Percentiles rank a stretch among this genome's conserved stretches.
Conservation (phyloP, 345 rosid genomes). For the Syzygium aqueum region DNA sequence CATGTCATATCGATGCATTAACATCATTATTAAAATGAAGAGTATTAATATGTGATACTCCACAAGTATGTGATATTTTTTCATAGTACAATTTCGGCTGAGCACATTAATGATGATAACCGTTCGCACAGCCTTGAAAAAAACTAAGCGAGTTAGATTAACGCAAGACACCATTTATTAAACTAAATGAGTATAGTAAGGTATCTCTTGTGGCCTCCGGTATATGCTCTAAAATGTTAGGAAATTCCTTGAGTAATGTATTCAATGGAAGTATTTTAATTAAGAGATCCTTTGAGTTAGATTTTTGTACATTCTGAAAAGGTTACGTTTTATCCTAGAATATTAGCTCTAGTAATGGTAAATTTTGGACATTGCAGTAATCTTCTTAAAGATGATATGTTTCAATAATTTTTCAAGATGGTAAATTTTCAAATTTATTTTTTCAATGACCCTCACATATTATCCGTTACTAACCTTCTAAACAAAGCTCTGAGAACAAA, state of each 20-base stretch:
- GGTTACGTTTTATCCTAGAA: neutral
- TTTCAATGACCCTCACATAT: too few relatives aligned
- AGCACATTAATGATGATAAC: neutral
- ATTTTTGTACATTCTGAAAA: neutral
- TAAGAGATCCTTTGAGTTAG: neutral
- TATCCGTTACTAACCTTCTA: too few relatives aligned
- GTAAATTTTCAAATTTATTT: too few relatives aligned
- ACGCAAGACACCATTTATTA: neutral
- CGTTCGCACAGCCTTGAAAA: neutral
- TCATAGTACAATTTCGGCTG: neutral
- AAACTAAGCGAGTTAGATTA: neutral
- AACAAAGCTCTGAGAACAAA: too few relatives aligned
- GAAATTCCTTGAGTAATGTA: neutral
- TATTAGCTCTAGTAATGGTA: neutral
- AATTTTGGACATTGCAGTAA: too few relatives aligned
- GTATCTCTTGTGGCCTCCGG: neutral
- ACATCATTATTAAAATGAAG: neutral
- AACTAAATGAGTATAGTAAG: neutral
- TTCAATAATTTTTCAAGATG: too few relatives aligned
- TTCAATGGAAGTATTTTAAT: neutral
- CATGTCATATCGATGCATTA: neutral
- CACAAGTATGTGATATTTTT: neutral
- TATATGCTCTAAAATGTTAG: neutral
- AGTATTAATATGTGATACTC: neutral
- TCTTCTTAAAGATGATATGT: too few relatives aligned